A percentile compares a stretch with the other conserved stretches of the same genome.
phyloP scores from a whole-genome alignment of 2,329 filamentous ascomycete genomes.

The Cordyceps tenuipes region DNA sequence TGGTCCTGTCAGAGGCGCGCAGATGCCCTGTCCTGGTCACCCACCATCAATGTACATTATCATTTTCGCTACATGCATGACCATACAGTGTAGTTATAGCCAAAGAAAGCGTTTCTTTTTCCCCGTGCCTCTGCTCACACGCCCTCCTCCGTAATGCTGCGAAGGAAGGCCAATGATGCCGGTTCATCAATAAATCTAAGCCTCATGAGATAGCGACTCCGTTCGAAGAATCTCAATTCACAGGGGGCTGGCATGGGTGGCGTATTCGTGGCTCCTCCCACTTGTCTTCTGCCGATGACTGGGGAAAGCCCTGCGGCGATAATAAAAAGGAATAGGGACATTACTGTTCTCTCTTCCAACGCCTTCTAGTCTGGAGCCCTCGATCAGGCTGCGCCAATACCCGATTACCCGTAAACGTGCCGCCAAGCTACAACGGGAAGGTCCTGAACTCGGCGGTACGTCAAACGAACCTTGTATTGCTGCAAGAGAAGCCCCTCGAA shows the following conservation, averaged over 20 bases:
- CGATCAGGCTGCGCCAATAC: background rate
- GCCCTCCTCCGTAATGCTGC: background rate
- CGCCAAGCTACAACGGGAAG: background rate
- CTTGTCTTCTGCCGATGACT: no score
- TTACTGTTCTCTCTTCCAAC: background rate
- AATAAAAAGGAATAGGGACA: background rate
- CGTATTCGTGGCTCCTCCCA: no score
- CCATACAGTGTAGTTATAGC: conserved; percentile 3
- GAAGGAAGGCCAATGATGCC: background rate
- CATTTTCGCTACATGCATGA: background rate
- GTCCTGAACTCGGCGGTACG: background rate
- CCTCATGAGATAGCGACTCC: background rate
- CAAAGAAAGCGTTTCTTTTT: conserved; percentile 8
- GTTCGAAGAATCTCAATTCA: no score
- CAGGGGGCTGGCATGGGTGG: no score
- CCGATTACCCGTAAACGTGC: background rate
- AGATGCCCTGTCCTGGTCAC: background rate
- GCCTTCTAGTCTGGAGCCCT: background rate
- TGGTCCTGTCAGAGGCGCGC: background rate
- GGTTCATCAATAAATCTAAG: background rate
- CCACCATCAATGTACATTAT: conserved; percentile 3
- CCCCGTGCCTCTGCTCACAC: background rate
- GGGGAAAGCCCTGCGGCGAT: background rate
- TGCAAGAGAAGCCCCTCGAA: background rate
- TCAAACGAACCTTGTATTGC: background rate